Base-by-base conservation (phyloP, 768 basidiomycete genomes). In the Inosperma sp. region DNA sequence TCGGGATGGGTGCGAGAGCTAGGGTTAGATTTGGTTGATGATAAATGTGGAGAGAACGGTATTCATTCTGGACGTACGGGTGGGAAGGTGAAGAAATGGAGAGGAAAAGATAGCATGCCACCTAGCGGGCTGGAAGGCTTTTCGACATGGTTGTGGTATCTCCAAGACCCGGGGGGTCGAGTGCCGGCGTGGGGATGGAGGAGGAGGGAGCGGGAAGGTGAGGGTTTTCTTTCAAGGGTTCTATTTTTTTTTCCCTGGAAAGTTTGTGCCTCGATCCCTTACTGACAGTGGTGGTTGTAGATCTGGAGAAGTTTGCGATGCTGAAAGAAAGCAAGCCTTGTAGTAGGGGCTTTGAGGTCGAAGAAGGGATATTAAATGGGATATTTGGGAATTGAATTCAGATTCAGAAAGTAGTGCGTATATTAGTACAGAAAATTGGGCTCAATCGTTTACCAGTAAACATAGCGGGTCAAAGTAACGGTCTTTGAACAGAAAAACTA, bases 181-280 rank as follows among this genome's bases (percentile, higher is more conserved):
- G 54, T 62, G 51, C 69, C 65, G 48, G 64, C 61, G 43, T 77
- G 75, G 75, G 74, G 62, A 10, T 72, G 72, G 72, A 69, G 74
- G 51, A 66, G 64, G 52, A 70, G 64, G 34, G 71, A 72, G 50
- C 59, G 68, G 53, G 49, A 61, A 31, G 59, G 73, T 73, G 37
- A 53, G 70, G n/a, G 7, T 33, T 25, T 40, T 46, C 37, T 42
- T 13, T 48, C 8, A 1, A 19, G n/a, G 22, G 30, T 23, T 14
- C 19, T 1, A n/a, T n/a, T 16, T 7, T 13, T 43, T 22, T 22
- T 23, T 42, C 7, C 21, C 7, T 39, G 9, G 7, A 8, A 39
- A 21, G 31, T 42, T 1, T 19, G 5, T 34, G 23, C 26, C 4
- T 40, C n/a, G n/a, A n/a, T n/a, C n/a, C n/a, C n/a, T n/a, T n/a